Evolutionary conservation across 2,329 filamentous ascomycete genomes (phyloP).

Genomic region (Eutypa lata): DNA sequence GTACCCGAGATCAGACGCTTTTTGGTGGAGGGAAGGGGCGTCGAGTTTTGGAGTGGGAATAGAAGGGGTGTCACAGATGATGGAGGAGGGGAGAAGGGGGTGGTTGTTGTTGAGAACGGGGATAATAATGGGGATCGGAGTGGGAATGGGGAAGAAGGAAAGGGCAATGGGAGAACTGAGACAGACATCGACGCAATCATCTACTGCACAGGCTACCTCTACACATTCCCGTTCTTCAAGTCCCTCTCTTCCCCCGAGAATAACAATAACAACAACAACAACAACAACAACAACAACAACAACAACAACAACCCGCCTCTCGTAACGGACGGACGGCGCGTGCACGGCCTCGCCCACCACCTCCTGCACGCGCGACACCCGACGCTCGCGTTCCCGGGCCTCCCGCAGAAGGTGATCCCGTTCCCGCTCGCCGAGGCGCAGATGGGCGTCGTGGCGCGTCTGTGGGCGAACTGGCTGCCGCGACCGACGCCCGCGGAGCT

Average conservation of each 20-base stretch:
- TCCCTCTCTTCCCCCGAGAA: constrained; percentile 26
- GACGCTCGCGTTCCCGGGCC: constrained; percentile 71
- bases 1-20: constrained; percentile 58
- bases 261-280: background rate
- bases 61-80: background rate
- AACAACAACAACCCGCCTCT: constrained; percentile 42
- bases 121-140: background rate
- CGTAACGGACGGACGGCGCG: constrained; percentile 65
- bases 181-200: constrained; percentile 70
- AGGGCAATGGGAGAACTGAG: constrained; percentile 59
- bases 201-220: constrained; percentile 90
- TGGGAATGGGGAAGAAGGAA: constrained; percentile 12
- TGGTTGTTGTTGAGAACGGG: background rate
- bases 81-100: background rate
- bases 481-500: constrained; percentile 66
- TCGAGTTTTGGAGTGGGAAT: constrained; percentile 48
- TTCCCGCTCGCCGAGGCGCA: constrained; percentile 80
- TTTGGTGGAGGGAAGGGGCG: constrained; percentile 49
- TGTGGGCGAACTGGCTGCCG: constrained; percentile 68
- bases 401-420: constrained; percentile 84
- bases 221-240: constrained; percentile 71
- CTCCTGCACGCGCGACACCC: constrained; percentile 73
- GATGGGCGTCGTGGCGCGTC: constrained; percentile 69
- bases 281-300: constrained; percentile 10
- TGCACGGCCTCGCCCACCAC: constrained; percentile 74